Base-by-base conservation (phyloP, 805 yeast genomes). In the Lipomyces kockii region DNA sequence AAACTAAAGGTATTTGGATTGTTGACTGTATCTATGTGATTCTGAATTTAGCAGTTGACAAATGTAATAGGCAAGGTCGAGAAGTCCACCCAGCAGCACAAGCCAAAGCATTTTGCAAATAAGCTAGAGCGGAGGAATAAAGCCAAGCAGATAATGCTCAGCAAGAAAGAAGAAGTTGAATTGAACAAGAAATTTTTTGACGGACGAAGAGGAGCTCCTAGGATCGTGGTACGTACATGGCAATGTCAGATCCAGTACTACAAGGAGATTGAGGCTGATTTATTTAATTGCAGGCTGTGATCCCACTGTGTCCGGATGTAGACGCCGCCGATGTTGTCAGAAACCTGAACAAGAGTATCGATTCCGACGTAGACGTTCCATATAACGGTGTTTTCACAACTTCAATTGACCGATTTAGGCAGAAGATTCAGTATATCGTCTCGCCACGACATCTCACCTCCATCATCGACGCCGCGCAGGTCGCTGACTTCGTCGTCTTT, bases 401-500 rank as follows among this genome's bases (percentile, higher is more conserved):
- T 7, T 60, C 68, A 66, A 81, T 91, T 27, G 80, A 83, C 29
- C 85, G 92, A 66, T 95, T 90, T 79, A 90, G 89, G 77, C 85
- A 94, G 61, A 87, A 85, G 73, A 76, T 95, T 67, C 90, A 91
- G 76, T 79, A 85, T 66, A 82, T 93, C 61, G 84, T 92, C 2
- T 80, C 89, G 27, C 97, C 97, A 1, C 88, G 90, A 73, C 85
- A 89, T 75, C 83, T 92, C 61, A 77, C 91, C 49, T 81, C 89
- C 22, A 83, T 95, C 39, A 77, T 95, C 65, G 98, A 95, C 79
- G 89, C 96, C 43, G 91, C 96, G 22, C 91, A 91, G 75, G 86
- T 91, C 5, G 88, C 98, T 0, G 99, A 95, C 80, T 92, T 87
- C 76, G 95, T 92, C 2, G 80, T 96, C 0, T 90, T 95, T 77